Evolutionary conservation across 345 rosid species (phyloP).

Genomic region (Eucalyptus sp.): DNA sequence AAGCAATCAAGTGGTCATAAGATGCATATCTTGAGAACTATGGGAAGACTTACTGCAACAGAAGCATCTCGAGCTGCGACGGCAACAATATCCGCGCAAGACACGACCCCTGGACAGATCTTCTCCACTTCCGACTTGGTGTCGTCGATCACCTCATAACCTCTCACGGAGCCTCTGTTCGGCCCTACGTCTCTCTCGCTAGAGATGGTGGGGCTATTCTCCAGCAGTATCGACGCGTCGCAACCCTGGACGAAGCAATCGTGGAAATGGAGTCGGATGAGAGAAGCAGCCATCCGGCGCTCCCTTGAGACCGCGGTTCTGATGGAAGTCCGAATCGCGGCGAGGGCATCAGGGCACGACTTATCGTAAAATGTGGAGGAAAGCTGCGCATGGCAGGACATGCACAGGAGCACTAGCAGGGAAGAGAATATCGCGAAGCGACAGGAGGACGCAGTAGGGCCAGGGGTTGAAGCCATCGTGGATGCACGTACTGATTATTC

Average conservation of each 20-base stretch:
- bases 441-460: background rate
- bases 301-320: constrained; percentile 12
- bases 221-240: constrained; percentile 39
- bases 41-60: background rate
- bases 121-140: constrained; percentile 38
- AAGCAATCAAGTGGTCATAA: background rate
- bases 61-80: constrained; percentile 54
- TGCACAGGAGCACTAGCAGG: background rate
- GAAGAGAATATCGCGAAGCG: background rate
- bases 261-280: constrained; percentile 54
- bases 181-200: constrained; percentile 6
- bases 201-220: background rate
- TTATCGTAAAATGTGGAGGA: constrained; percentile 32
- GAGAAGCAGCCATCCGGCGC: constrained; percentile 51
- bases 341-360: constrained; percentile 32
- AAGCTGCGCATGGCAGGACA: constrained; percentile 25
- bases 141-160: constrained; percentile 31
- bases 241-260: constrained; percentile 56
- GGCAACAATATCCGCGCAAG: constrained; percentile 55
- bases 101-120: constrained; percentile 41
- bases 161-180: constrained; percentile 5
- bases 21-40: background rate
- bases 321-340: constrained; percentile 19
- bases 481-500: background rate
- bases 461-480: background rate